Evolutionary conservation across 2,329 filamentous ascomycete species (phyloP), one percentile per base, ranked within the genome.

Genomic region (Colletotrichum lini): DNA sequence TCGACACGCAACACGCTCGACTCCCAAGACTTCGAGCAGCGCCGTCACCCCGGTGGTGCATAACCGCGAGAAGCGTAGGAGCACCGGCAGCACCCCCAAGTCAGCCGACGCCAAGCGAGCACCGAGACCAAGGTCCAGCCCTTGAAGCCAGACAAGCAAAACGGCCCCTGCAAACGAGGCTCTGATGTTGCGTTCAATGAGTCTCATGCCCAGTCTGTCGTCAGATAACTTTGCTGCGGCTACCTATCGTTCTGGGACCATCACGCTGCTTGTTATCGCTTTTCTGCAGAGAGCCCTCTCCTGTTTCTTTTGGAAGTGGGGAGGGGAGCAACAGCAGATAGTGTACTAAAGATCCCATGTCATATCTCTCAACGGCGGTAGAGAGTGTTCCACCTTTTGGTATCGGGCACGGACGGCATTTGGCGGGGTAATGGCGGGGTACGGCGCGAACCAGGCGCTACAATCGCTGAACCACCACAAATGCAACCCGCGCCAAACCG

Each of bases 401-500:
- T 53, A 45, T 71, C 58, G 65, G 65, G 52, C 53, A 59, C 62
- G 62, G 58, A 59, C 62, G 62, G 58, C 57, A 66, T 71, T 66
- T 73, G 71, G 67, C 71, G 71, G 71, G 71, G 71, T 73, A 71
- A 73, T 73, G 71, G 71, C 71, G 71, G 71, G 71, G 71, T 73
- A 73, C 30, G 69, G 53, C 59, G 62, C 57, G 65, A 72, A 66
- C 66, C 38, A 52, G 35, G 66, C 67, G 62, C 58, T 66, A 59
- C 52, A 63, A 50, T 52, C 65, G n/a, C 60, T 30, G 56, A 54
- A 53, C 42, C 67, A 58, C 40, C 52, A 47, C 66, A 30, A 15
- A 38, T 30, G 21, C 49, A 50, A 13, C 50, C 66, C 67, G 66
- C 60, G 54, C 61, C 44, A 66, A 70, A 45, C 56, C 57, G 56